phyloP scores from a whole-genome alignment of 192 early-diverging fungal genomes.

The Rhizophagus sp. region DNA sequence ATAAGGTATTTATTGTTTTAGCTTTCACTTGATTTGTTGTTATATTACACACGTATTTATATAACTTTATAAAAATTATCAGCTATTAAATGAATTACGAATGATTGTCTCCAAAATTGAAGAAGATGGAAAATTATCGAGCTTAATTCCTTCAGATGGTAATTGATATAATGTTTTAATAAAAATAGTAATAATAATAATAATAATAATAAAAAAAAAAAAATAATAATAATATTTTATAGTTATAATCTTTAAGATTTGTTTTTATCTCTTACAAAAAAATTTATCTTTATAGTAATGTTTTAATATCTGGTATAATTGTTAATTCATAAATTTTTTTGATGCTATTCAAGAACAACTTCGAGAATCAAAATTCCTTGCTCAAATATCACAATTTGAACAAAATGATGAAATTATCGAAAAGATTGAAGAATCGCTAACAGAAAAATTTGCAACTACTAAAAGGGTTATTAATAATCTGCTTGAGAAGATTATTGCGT shows the following conservation, averaged over 20 bases:
- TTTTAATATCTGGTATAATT: background rate
- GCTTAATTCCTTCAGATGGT: background rate
- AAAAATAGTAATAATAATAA: background rate
- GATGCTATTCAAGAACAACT: background rate
- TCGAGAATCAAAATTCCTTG: background rate
- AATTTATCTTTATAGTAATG: background rate
- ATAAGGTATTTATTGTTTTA: background rate
- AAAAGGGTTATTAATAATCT: background rate
- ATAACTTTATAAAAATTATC: background rate
- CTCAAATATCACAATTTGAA: background rate
- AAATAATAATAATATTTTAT: background rate
- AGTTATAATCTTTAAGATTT: background rate
- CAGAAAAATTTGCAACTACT: background rate
- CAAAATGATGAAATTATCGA: background rate
- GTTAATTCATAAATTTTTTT: background rate
- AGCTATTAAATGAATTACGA: background rate
- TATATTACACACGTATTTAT: background rate
- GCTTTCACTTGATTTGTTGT: background rate
- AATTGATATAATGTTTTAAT: background rate
- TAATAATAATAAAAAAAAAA: background rate
- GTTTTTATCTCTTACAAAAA: background rate
- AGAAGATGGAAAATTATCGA: background rate
- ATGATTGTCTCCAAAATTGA: background rate
- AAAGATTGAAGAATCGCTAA: background rate
- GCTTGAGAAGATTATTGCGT: background rate